phyloP scores from a whole-genome alignment of 2,329 filamentous ascomycete species.

The Pseudopithomyces chartarum region DNA sequence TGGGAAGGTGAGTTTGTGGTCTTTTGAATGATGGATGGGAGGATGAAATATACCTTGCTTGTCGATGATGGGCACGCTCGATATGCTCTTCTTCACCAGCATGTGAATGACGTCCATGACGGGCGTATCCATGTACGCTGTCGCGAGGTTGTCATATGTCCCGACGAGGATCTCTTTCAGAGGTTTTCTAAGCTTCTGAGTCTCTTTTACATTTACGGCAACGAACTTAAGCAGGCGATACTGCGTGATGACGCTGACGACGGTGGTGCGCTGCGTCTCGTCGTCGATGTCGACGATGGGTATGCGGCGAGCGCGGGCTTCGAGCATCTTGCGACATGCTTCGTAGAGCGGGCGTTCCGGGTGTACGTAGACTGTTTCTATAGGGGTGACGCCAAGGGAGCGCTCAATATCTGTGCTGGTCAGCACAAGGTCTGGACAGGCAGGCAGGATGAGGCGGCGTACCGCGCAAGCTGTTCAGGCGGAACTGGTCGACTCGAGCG shows the following conservation, averaged over 20 bases:
- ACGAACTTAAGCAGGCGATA: conserved; percentile 99
- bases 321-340: conserved; percentile 91
- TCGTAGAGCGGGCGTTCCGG: conserved; percentile 91
- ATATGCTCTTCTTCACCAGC: conserved; percentile 92
- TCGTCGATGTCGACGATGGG: conserved; percentile 92
- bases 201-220: conserved; percentile 90
- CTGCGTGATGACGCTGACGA: conserved; percentile 96
- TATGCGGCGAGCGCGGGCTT: conserved; percentile 89
- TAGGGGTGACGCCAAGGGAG: conserved; percentile 85
- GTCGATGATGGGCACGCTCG: conserved; percentile 91
- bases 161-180: conserved; percentile 83
- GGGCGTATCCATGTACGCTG: conserved; percentile 83
- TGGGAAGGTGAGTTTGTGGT: conserved; percentile 29
- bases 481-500: conserved; percentile 89
- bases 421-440: conserved; percentile 7
- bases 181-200: conserved; percentile 84
- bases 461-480: conserved; percentile 90
- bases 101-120: conserved; percentile 94
- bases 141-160: conserved; percentile 80
- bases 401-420: conserved; percentile 80
- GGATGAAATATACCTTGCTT: conserved; percentile 59
- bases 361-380: conserved; percentile 95
- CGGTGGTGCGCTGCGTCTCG: conserved; percentile 88
- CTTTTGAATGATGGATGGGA: background rate
- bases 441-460: conserved; percentile 31